These are phyloP conservation scores for Lecanoromycetidae sp. DNA, from an alignment of 2,329 filamentous ascomycete genomes.

Conservation along the genomic window DNA sequence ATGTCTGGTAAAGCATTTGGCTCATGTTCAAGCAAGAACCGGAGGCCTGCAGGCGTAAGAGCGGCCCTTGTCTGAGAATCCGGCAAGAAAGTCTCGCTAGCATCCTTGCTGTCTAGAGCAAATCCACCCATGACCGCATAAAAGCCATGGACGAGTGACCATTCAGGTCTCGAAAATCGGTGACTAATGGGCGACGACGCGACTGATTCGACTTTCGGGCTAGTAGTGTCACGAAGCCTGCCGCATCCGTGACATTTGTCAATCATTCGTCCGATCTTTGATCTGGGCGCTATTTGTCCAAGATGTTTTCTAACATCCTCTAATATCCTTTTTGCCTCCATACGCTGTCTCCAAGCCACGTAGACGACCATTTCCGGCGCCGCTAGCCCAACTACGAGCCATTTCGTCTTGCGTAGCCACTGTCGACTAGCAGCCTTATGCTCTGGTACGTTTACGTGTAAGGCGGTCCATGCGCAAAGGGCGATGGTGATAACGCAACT, in stretches of 20 bases:
- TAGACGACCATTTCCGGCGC: constrained; percentile 16
- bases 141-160: constrained; percentile 14
- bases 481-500: constrained; percentile 14
- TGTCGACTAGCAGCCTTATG: background rate
- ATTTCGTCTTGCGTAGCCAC: background rate
- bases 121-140: constrained; percentile 18
- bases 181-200: too few relatives aligned
- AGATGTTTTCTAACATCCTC: background rate
- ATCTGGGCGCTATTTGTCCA: background rate
- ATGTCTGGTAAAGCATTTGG: constrained; percentile 10
- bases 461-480: constrained; percentile 17
- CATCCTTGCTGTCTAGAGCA: background rate
- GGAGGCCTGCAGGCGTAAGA: constrained; percentile 10
- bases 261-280: too few relatives aligned
- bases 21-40: background rate
- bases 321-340: constrained; percentile 11
- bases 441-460: constrained; percentile 17
- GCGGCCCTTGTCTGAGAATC: background rate
- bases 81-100: background rate
- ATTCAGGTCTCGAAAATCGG: background rate
- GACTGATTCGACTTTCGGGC: too few relatives aligned
- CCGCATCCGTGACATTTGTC: too few relatives aligned
- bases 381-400: constrained; percentile 9
- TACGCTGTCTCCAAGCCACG: constrained; percentile 16
- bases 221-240: background rate